Evolutionary conservation across 2,329 filamentous ascomycete species (phyloP).

Genomic region (Plectosphaerella sp.): DNA sequence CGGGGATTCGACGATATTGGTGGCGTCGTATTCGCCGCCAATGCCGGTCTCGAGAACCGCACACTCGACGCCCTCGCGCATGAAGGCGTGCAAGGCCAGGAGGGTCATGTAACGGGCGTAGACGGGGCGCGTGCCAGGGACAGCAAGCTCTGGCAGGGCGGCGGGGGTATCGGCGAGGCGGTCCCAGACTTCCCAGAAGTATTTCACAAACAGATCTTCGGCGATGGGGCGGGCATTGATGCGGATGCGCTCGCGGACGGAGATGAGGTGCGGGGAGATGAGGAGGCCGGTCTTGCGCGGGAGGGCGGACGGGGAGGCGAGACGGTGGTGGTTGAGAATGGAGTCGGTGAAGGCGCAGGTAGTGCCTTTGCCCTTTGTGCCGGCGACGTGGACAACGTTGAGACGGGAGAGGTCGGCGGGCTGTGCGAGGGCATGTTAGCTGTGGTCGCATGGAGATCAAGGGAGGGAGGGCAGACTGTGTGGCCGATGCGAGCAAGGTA

Average conservation of each 20-base stretch:
- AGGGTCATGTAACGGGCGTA: slow-evolving; percentile 61
- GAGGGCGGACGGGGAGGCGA: slow-evolving; percentile 15
- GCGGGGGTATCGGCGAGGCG: slow-evolving; percentile 34
- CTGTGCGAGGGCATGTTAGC: slow-evolving; percentile 12
- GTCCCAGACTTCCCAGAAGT: slow-evolving; percentile 67
- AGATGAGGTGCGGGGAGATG: slow-evolving; percentile 65
- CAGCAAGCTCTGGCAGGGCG: slow-evolving; percentile 19
- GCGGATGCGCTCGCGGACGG: slow-evolving; percentile 63
- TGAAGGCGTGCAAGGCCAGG: slow-evolving; percentile 63
- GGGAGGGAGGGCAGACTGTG: slow-evolving; percentile 34
- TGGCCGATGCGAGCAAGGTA: slow-evolving; percentile 79
- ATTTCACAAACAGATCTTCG: slow-evolving; percentile 54
- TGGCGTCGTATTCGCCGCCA: slow-evolving; percentile 65
- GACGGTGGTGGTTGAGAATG: slow-evolving; percentile 51
- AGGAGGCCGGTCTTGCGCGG: slow-evolving; percentile 56
- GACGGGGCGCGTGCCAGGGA: slow-evolving; percentile 39
- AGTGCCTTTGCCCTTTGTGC: slow-evolving; percentile 70
- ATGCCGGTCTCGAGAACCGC: slow-evolving; percentile 65
- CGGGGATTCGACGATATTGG: slow-evolving; percentile 58
- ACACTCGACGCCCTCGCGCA: slow-evolving; percentile 56
- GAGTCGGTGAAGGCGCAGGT: slow-evolving; percentile 65
- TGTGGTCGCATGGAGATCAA: not conserved
- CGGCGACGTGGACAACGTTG: slow-evolving; percentile 66
- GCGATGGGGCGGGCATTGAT: slow-evolving; percentile 55
- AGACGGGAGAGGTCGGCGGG: slow-evolving; percentile 50